Percentiles rank a stretch among this genome's conserved stretches.
Evolutionary conservation across 2,329 filamentous ascomycete genomes (phyloP).

Genomic region (Sporothrix pallida): DNA sequence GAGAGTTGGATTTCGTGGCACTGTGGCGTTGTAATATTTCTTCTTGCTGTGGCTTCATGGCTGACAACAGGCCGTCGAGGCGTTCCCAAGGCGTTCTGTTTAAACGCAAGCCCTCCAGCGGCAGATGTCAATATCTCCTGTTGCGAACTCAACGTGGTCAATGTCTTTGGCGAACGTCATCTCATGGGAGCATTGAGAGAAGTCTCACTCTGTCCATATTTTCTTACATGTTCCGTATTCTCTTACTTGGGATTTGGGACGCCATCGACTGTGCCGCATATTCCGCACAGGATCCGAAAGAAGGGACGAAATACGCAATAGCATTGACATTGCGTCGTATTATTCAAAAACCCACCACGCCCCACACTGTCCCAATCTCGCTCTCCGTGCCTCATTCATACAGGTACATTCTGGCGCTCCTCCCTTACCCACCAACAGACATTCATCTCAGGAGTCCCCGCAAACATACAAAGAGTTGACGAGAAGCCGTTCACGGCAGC

Average conservation of each 20-base stretch:
- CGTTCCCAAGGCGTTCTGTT: not conserved
- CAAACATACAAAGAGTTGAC: not conserved
- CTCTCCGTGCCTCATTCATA: not conserved
- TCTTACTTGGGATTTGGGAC: no score
- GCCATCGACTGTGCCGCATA: not conserved
- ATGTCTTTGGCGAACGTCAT: not conserved
- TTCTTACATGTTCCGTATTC: no score
- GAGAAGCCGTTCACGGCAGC: not conserved
- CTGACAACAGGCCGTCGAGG: not conserved
- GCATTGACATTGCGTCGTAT: not conserved
- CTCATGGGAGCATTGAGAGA: not conserved
- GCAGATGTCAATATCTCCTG: not conserved
- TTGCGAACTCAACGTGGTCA: not conserved
- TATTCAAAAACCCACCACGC: not conserved
- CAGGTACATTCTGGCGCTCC: not conserved
- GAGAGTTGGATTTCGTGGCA: not conserved
- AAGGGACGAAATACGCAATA: not conserved
- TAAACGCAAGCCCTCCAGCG: not conserved
- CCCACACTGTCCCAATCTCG: not conserved
- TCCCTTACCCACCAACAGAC: constrained; percentile 6
- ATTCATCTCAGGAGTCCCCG: not conserved
- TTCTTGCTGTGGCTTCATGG: not conserved
- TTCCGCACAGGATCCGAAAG: not conserved
- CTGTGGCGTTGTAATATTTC: constrained; percentile 14
- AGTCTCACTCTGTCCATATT: not conserved